Evolutionary conservation across 2,329 filamentous ascomycete genomes (phyloP).

Genomic region (Verticillium nonalfalfae): DNA sequence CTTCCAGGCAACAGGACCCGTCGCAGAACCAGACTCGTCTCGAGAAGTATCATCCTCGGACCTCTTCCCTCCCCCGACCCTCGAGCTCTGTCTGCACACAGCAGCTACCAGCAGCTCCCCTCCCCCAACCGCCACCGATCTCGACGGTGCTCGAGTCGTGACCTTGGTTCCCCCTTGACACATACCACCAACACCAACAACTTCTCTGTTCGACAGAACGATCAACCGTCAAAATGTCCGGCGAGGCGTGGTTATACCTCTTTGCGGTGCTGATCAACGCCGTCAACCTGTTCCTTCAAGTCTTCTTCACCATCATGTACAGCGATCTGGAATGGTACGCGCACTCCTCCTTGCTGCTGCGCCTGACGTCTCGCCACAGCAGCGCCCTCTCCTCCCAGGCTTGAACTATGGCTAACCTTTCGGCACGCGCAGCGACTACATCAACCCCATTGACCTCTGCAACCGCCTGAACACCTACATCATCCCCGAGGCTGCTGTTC

Average conservation of each 20-base stretch:
- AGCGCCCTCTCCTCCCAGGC: not conserved
- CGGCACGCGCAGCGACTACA: conserved; percentile 71
- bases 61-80: not conserved
- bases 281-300: conserved; percentile 98
- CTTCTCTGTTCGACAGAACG: conserved; percentile 2
- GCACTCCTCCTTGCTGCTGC: not conserved
- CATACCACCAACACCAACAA: conserved; percentile 4
- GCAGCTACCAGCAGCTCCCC: not conserved
- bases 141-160: not conserved
- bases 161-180: not conserved
- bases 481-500: conserved; percentile 94
- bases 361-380: too few relatives aligned
- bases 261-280: conserved; percentile 98
- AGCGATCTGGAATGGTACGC: conserved; percentile 94
- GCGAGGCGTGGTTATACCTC: conserved; percentile 97
- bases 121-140: conserved; percentile 2
- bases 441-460: conserved; percentile 99
- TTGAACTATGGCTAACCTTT: not conserved
- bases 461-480: conserved; percentile 99
- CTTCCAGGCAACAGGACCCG: not conserved
- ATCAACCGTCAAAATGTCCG: conserved; percentile 62
- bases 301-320: conserved; percentile 99
- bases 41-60: not conserved
- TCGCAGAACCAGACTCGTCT: not conserved
- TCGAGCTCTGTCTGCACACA: not conserved